Conservation (phyloP, 257 asterid genomes). For the Nicotiana paniculata region DNA sequence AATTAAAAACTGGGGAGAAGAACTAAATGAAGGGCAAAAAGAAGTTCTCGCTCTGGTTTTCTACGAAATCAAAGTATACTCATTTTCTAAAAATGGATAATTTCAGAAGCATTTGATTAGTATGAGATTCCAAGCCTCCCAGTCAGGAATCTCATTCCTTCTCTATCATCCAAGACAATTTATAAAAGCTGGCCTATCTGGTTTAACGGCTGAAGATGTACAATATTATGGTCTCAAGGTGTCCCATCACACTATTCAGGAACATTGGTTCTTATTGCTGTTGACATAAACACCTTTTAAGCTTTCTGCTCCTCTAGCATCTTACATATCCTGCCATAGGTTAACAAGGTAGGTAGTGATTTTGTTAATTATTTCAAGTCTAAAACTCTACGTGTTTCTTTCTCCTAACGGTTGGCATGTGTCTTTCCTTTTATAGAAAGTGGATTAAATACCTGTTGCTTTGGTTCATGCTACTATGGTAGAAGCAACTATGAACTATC, state of each 20-base stretch:
- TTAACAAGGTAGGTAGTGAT: neutral
- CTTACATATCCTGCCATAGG: neutral
- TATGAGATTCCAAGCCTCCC: neutral
- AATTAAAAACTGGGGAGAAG: neutral
- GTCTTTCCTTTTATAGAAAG: neutral
- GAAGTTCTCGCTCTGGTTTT: neutral
- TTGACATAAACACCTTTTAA: neutral
- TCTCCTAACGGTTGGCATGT: neutral
- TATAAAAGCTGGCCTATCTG: neutral
- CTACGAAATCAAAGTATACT: neutral
- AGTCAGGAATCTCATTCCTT: neutral
- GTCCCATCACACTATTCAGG: neutral
- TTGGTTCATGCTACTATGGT: neutral
- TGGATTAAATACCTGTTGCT: neutral
- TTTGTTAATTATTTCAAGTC: neutral
- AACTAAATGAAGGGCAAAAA: neutral
- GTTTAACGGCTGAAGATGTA: neutral
- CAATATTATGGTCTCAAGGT: neutral
- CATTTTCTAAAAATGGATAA: neutral
- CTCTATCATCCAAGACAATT: neutral
- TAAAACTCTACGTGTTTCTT: neutral
- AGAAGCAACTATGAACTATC: neutral
- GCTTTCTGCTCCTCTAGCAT: neutral
- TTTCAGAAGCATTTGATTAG: neutral
- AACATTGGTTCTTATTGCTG: neutral